phyloP scores from a whole-genome alignment of 805 yeast species.

The Ogataea minuta region DNA sequence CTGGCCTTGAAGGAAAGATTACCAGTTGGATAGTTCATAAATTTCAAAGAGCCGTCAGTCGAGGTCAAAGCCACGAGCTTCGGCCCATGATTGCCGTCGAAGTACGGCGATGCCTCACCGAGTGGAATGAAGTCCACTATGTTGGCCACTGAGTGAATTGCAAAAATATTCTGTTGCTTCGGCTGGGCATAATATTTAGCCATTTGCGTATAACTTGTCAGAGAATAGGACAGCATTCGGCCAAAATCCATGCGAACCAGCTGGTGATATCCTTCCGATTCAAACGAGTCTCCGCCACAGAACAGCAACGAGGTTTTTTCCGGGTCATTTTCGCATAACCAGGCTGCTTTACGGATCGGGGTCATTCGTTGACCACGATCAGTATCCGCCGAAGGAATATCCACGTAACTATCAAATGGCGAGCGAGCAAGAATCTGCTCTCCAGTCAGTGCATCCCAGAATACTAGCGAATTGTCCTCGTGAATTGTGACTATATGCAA shows the following conservation, averaged over 20 bases:
- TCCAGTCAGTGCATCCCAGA: constrained; percentile 90
- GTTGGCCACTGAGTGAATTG: constrained; percentile 47
- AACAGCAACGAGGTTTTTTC: constrained; percentile 74
- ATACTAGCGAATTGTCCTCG: constrained; percentile 78
- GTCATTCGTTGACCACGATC: constrained; percentile 31
- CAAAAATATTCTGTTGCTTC: constrained; percentile 52
- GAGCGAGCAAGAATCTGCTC: constrained; percentile 72
- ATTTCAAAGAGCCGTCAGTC: constrained; percentile 63
- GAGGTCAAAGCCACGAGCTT: constrained; percentile 54
- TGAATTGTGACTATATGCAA: constrained; percentile 77
- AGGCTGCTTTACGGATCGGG: constrained; percentile 53
- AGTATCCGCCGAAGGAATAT: constrained; percentile 41
- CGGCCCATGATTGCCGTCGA: constrained; percentile 80
- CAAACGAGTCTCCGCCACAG: constrained; percentile 61
- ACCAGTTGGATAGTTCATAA: constrained; percentile 59
- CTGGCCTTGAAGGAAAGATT: constrained; percentile 49
- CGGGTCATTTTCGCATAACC: constrained; percentile 82
- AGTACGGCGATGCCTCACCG: constrained; percentile 67
- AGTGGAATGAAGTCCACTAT: constrained; percentile 51
- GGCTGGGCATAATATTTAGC: constrained; percentile 69
- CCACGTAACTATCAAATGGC: constrained; percentile 61
- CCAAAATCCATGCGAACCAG: constrained; percentile 72
- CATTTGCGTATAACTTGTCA: constrained; percentile 84
- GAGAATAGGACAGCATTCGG: constrained; percentile 68
- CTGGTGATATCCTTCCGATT: constrained; percentile 40